A percentile compares a stretch with the other conserved stretches of the same genome.
phyloP scores from a whole-genome alignment of 148 eudicot species.

The Mesembryanthemum crystallinum region DNA sequence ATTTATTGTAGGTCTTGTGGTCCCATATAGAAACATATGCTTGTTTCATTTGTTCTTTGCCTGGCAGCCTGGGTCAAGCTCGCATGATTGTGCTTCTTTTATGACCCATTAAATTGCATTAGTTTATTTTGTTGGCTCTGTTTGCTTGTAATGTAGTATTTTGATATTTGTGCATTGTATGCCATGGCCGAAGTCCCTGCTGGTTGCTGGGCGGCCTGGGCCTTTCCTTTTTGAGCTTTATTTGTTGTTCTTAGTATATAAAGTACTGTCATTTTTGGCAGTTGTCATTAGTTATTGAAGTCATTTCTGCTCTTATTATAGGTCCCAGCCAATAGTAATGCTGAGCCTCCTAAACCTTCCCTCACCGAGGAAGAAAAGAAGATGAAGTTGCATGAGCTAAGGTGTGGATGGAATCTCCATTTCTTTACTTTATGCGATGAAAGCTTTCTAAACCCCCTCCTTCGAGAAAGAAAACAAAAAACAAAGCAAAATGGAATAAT shows the following conservation, averaged over 20 bases:
- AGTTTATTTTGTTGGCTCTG: background rate
- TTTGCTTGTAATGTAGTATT: background rate
- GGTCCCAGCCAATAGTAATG: constrained; percentile 61
- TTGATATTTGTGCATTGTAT: background rate
- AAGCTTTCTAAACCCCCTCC: background rate
- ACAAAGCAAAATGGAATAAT: background rate
- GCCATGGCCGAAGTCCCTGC: background rate
- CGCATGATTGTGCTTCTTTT: background rate
- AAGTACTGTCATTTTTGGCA: background rate
- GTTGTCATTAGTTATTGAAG: background rate
- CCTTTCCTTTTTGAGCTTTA: background rate
- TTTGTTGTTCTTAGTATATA: background rate
- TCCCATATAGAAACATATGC: background rate
- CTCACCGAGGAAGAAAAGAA: constrained; percentile 89
- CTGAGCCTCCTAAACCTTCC: constrained; percentile 62
- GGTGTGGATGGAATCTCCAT: constrained; percentile 34
- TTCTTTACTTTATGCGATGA: background rate
- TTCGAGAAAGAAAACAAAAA: background rate
- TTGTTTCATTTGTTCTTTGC: background rate
- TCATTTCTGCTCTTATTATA: constrained; percentile 22
- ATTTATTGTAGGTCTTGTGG: background rate
- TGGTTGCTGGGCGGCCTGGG: background rate
- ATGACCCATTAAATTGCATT: background rate
- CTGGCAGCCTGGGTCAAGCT: background rate
- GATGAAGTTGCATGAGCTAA: constrained; percentile 73